A percentile compares a stretch with the other conserved stretches of the same genome.
Conservation (phyloP, 2,329 filamentous ascomycete genomes). For the Orbilia brochopaga region DNA sequence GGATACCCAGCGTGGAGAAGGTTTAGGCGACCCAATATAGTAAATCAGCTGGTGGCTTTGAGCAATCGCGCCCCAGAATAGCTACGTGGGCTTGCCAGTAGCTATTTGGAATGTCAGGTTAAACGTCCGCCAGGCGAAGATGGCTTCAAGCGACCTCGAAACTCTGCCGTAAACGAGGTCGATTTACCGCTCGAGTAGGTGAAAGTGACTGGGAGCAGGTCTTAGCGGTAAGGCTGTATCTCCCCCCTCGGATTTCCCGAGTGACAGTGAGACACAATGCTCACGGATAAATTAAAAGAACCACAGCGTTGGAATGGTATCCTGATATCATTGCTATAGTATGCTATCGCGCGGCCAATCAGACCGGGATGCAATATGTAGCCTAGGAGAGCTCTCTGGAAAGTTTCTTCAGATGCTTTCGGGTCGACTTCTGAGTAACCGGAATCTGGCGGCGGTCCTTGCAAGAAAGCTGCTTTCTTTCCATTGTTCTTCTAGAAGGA, state of each 20-base stretch:
- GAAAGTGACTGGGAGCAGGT: slow-evolving; percentile 15
- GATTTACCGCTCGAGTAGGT: slow-evolving; percentile 15
- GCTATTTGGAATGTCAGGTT: slow-evolving; percentile 40
- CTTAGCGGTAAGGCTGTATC: slow-evolving; percentile 50
- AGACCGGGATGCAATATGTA: slow-evolving; percentile 3
- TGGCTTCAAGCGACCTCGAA: slow-evolving; percentile 34
- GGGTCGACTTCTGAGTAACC: background rate
- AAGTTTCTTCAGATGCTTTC: slow-evolving; percentile 1
- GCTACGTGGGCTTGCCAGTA: slow-evolving; percentile 15
- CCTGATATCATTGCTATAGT: slow-evolving; percentile 11
- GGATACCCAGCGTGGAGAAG: slow-evolving; percentile 4
- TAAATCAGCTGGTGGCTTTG: slow-evolving; percentile 37
- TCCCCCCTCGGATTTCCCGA: slow-evolving; percentile 46
- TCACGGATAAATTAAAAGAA: slow-evolving; percentile 9
- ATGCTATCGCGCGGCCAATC: background rate
- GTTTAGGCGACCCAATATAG: slow-evolving; percentile 49
- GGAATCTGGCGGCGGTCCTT: slow-evolving; percentile 7
- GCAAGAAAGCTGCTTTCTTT: slow-evolving; percentile 29
- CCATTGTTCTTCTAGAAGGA: slow-evolving; percentile 44
- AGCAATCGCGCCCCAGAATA: slow-evolving; percentile 12
- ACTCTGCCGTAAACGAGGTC: background rate
- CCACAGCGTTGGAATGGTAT: slow-evolving; percentile 31
- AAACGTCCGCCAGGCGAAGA: slow-evolving; percentile 17
- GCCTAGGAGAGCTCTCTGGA: slow-evolving; percentile 22
- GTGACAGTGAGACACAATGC: slow-evolving; percentile 23